These are phyloP conservation scores for Chlamydomonas reinhardtii DNA, from an alignment of 163 green algal genomes.

Conservation along the genomic window DNA sequence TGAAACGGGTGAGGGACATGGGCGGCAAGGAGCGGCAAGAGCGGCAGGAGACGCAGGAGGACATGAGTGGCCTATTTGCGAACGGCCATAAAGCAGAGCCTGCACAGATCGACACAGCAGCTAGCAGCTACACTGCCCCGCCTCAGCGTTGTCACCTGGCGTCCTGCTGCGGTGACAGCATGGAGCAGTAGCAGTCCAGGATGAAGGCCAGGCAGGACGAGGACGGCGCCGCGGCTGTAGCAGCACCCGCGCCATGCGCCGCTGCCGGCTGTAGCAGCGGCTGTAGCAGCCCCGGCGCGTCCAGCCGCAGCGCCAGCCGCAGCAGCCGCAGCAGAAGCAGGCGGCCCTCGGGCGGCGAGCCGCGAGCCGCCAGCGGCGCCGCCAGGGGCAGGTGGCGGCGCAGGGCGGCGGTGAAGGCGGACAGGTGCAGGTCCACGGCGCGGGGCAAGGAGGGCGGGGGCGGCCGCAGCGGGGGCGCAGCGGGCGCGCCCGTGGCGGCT, in stretches of 20 bases:
- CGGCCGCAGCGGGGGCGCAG: not conserved
- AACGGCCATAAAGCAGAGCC: too few relatives aligned
- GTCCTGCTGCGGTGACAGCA: not conserved
- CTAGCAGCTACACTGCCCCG: too few relatives aligned
- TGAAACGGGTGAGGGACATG: too few relatives aligned
- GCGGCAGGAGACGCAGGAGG: too few relatives aligned
- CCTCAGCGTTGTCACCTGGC: not conserved
- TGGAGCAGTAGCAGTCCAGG: constrained; percentile 18
- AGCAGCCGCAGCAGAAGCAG: constrained; percentile 33
- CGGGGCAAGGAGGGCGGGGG: not conserved
- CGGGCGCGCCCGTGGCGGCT: not conserved
- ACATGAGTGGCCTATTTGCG: too few relatives aligned
- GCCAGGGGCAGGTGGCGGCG: constrained; percentile 32
- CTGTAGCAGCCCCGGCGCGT: constrained; percentile 22
- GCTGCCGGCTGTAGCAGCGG: not conserved
- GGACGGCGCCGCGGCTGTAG: too few relatives aligned
- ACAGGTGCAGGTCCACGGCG: constrained; percentile 22
- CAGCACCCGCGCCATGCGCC: not conserved
- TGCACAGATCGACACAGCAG: too few relatives aligned
- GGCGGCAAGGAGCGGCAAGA: too few relatives aligned
- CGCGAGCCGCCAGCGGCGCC: not conserved
- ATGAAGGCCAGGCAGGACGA: constrained; percentile 2
- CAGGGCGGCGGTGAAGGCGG: constrained; percentile 29
- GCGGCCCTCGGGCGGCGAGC: not conserved
- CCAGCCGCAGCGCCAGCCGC: constrained; percentile 39